A percentile compares a stretch with the other conserved stretches of the same genome.
These are phyloP conservation scores for Penicillium rolfsii DNA, from an alignment of 2,329 filamentous ascomycete species.

Conservation along the genomic window DNA sequence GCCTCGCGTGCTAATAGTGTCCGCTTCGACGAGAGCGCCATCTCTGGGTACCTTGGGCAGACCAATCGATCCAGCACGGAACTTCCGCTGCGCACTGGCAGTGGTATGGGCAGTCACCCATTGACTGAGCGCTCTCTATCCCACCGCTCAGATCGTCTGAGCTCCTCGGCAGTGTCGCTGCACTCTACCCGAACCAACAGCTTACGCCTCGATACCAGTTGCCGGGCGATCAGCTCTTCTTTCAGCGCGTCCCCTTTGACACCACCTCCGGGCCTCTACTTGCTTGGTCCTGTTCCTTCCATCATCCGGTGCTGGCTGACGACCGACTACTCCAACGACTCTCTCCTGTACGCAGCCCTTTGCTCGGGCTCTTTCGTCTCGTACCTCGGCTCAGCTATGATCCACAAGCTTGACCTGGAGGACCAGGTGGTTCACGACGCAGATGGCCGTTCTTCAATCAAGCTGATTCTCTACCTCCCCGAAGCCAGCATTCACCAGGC, in stretches of 20 bases:
- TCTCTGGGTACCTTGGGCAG: constrained; percentile 88
- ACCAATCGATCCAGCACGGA: constrained; percentile 81
- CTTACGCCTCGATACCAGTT: constrained; percentile 74
- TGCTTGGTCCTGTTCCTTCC: constrained; percentile 85
- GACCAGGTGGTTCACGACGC: constrained; percentile 68
- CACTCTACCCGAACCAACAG: constrained; percentile 84
- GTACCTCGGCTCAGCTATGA: constrained; percentile 72
- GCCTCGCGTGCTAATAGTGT: constrained; percentile 95
- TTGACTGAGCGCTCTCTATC: constrained; percentile 91
- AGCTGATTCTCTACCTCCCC: constrained; percentile 82
- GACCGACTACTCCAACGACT: constrained; percentile 83
- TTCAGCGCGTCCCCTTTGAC: constrained; percentile 72
- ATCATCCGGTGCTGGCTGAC: constrained; percentile 97
- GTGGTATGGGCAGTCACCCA: constrained; percentile 74
- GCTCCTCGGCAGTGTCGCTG: constrained; percentile 81
- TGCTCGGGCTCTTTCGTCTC: constrained; percentile 92
- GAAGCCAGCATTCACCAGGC: constrained; percentile 79
- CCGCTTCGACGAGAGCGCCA: constrained; percentile 92
- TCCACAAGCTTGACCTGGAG: constrained; percentile 73
- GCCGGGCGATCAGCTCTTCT: constrained; percentile 65
- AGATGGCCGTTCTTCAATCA: constrained; percentile 69
- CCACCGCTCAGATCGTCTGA: constrained; percentile 93
- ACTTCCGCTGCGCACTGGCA: constrained; percentile 75
- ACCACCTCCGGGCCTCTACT: constrained; percentile 80
- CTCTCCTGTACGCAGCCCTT: constrained; percentile 85